Evolutionary conservation across 768 basidiomycete genomes (phyloP), one percentile per base, ranked within the genome.

Genomic region (Lactifluus echinatus): DNA sequence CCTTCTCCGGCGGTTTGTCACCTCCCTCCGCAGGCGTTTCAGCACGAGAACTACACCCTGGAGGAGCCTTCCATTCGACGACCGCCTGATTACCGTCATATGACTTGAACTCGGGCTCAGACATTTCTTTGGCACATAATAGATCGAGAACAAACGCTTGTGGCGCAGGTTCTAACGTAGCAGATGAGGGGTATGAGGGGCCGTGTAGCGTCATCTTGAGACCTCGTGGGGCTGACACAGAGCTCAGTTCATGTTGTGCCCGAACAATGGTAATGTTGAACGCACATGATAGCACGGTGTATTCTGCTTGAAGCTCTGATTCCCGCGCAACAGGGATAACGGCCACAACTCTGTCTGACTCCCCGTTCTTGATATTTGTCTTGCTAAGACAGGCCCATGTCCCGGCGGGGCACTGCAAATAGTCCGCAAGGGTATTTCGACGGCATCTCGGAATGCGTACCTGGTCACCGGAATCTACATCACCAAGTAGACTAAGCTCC

Each of bases 301-400:
- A 70, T 49, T 71, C 62, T 10, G 71, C 63, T 10, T 66, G 51
- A 26, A 71, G 66, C 36, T 53, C 57, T 11, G 67, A 64, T 0
- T 68, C 68, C 59, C 76, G 73, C 8, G 83, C 87, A 29, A 93
- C 65, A n/a, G 89, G 83, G 53, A 93, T 81, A n/a, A 91, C 87
- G 29, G 81, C 74, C 26, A 82, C 73, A 64, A 93, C 70, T 50
- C 88, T 78, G 61, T 88, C 84, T 2, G 72, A 53, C 39, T 74
- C 68, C 21, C 73, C 76, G 1, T 67, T 62, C 69, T 87, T 89
- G 63, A 72, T 63, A 64, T 91, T 90, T 33, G 75, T 78, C 63
- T 78, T 80, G 4, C 80, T 85, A 29, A 91, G 72, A 70, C 92
- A 94, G 48, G 82, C 87, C 64, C 84, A 76, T 47, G 88, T 87